Conservation (phyloP, 2,329 filamentous ascomycete species). For the Lachnellula arida region DNA sequence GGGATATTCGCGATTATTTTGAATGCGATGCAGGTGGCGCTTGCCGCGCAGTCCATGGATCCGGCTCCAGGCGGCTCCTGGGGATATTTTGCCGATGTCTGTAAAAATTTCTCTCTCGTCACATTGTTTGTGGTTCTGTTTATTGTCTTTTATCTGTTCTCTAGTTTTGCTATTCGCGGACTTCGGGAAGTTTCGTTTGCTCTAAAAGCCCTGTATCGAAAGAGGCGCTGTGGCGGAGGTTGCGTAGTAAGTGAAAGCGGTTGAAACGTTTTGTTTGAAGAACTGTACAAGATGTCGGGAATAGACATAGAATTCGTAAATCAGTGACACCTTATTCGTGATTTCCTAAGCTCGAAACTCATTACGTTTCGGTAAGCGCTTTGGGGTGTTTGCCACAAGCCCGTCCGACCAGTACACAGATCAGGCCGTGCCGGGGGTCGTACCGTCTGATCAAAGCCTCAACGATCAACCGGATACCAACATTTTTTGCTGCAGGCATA, state of each 20-base stretch:
- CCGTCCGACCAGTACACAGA: too few species aligned
- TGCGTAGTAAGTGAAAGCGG: not conserved
- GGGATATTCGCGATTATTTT: slow-evolving; percentile 22
- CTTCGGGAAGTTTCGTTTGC: not conserved
- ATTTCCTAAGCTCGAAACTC: not conserved
- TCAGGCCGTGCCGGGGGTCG: too few species aligned
- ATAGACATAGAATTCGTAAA: not conserved
- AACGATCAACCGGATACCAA: not conserved
- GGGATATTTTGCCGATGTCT: not conserved
- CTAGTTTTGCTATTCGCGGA: not conserved
- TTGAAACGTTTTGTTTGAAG: not conserved
- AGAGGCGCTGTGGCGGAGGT: not conserved
- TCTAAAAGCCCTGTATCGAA: not conserved
- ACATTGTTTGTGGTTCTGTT: not conserved
- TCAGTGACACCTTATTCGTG: not conserved
- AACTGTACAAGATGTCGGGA: not conserved
- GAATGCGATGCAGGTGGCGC: slow-evolving; percentile 21
- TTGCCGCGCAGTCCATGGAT: slow-evolving; percentile 10
- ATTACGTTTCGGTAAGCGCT: not conserved
- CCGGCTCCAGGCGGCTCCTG: not conserved
- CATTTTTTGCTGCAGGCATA: not conserved
- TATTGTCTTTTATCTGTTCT: not conserved
- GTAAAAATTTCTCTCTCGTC: not conserved
- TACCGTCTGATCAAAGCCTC: too few species aligned
- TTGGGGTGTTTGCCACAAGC: not conserved